Evolutionary conservation across 495 filamentous ascomycete species (phyloP), one percentile per base, ranked within the genome.

Genomic region (Aspergillus avenaceus): DNA sequence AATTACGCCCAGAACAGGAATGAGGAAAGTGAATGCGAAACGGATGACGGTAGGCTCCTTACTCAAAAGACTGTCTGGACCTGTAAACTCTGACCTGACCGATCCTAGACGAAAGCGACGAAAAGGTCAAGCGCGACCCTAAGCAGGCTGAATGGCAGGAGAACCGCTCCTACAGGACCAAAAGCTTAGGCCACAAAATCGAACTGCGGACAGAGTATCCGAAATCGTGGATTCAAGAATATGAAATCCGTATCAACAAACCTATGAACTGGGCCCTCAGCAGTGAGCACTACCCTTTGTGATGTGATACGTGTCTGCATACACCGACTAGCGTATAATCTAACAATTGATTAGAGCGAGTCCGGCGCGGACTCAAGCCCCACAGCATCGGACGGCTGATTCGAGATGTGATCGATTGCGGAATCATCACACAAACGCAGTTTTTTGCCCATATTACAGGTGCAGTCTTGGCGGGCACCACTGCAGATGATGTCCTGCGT

Each of bases 341-440:
- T 16, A 48, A 22, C 29, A 22, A 18, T n/a, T 14, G 14, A 19
- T 18, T 16, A 56, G 54, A 47, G 26, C 49, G 49, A n/a, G 49
- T 56, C 29, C 48, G 45, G 38, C 49, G 54, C n/a, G 54, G 37
- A 24, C 8, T 56, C 14, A 52, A 49, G 29, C 22, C 23, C 26
- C 54, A 56, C 29, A 52, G 43, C 25, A 56, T 32, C 11, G 27
- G 37, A 25, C 37, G 49, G 23, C 21, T 56, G 28, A 47, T 56
- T 27, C 34, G 31, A 7, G 54, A 56, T 41, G 49, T 52, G 24
- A 43, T 45, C 14, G 49, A 49, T 5, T 56, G 54, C 14, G 54
- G 54, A 3, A 26, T 56, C 44, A 56, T 56, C 49, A 29, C 54
- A 1, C 54, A 56, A 23, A 49, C 38, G 3, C 49, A 56, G 31